Base-by-base conservation (phyloP, 495 filamentous ascomycete species). In the Podospora pseudocomata region DNA sequence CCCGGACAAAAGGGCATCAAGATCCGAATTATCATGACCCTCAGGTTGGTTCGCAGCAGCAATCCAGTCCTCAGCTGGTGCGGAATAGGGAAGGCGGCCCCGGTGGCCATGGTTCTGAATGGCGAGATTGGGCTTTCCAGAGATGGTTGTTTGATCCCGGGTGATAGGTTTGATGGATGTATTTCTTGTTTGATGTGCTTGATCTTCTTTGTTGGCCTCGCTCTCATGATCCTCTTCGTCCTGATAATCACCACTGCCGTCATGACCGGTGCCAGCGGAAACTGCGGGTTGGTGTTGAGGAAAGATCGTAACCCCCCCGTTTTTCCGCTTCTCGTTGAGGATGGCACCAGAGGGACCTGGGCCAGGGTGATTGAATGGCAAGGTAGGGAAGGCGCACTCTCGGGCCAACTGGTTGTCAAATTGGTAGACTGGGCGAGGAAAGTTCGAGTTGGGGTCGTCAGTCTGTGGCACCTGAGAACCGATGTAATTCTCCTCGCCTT, bases 351-450 rank as follows among this genome's bases (percentile, higher is more conserved):
- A 70, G 2, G 74, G 74, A 0, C 69, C 70, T 1, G 53, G 66
- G 4, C 70, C 72, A 3, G 57, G 53, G 30, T 74, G 57, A 32
- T 68, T 55, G 9, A 71, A 55, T 5, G 67, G 69, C 58, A 75
- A 27, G 30, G 64, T 66, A 27, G 74, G 74, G 26, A 72, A 70
- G 55, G 74, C 74, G 56, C 72, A 74, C 54, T 69, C 26, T 9
- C 5, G 27, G 3, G 57, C 68, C n/a, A 74, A 68, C 39, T 49
- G 39, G 39, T 49, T 49, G 39, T 49, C 39, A 2, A 49, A 49
- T 49, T 49, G 39, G 13, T 49, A 49, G 13, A 11, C 9, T 13
- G 39, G 39, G 39, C 13, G 39, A 49, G 39, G 39, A 49, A 49
- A 49, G 2, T 49, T 16, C 9, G 39, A 49, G 39, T 11, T 16